phyloP scores from a whole-genome alignment of 2,329 filamentous ascomycete species.

The Geoglossum cookeanum region DNA sequence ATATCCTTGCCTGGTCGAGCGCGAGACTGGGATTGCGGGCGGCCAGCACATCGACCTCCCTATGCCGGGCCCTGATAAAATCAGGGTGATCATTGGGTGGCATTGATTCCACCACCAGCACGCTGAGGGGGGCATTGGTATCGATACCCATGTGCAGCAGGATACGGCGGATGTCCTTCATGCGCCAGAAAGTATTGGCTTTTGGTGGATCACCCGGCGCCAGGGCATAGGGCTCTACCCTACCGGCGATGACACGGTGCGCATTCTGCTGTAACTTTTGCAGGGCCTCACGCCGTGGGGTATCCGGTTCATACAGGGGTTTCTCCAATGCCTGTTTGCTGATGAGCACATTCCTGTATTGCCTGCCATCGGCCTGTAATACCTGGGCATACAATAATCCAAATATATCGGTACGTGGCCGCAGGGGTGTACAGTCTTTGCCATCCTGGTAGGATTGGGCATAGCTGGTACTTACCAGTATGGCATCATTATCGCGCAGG shows the following conservation, averaged over 20 bases:
- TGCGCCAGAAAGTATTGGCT: too few species aligned
- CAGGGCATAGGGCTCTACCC: neutral
- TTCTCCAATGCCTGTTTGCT: too few species aligned
- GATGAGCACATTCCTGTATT: neutral
- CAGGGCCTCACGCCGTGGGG: neutral
- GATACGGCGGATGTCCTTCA: neutral
- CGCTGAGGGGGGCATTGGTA: neutral
- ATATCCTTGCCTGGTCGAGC: too few species aligned
- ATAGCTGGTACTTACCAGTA: neutral
- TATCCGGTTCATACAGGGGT: too few species aligned
- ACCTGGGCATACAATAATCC: neutral
- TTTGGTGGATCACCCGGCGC: too few species aligned
- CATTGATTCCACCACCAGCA: neutral
- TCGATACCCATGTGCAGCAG: too few species aligned
- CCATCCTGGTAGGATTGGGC: neutral
- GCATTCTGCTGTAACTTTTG: neutral
- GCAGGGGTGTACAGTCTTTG: neutral
- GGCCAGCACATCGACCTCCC: too few species aligned
- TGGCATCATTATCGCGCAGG: neutral
- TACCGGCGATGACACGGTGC: neutral
- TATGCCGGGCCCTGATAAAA: too few species aligned
- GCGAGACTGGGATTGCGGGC: too few species aligned
- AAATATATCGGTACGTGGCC: neutral
- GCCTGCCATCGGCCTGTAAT: neutral
- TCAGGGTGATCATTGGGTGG: too few species aligned